phyloP scores from a whole-genome alignment of 352 stramenopile species.

The Globisporangium emineosum region DNA sequence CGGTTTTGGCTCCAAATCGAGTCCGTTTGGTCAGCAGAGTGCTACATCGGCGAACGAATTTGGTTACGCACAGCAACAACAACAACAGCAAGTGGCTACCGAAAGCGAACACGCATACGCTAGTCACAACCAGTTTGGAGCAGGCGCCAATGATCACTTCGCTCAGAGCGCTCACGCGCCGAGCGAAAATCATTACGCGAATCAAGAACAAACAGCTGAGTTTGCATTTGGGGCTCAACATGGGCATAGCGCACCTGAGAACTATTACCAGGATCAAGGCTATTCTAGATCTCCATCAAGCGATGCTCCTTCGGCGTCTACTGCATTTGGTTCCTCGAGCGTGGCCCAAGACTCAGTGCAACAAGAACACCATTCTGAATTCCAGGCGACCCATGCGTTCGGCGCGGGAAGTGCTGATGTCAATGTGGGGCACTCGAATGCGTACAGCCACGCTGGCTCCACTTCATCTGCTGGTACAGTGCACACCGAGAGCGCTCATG shows the following conservation, averaged over 20 bases:
- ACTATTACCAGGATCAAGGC: neutral
- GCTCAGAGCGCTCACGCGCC: neutral
- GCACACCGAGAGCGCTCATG: neutral
- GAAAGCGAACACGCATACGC: slow-evolving; percentile 2
- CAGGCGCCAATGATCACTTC: slow-evolving; percentile 1
- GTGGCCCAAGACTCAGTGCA: neutral
- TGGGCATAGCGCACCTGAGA: neutral
- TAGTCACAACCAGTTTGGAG: slow-evolving; percentile 5
- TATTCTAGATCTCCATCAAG: neutral
- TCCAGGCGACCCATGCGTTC: neutral
- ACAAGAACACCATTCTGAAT: neutral
- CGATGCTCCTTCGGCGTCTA: neutral
- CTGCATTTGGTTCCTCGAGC: neutral
- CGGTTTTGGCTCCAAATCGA: slow-evolving; percentile 10
- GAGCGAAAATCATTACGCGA: neutral
- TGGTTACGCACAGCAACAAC: neutral
- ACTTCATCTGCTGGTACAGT: neutral
- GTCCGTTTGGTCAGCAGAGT: slow-evolving; percentile 12
- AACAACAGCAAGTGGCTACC: neutral
- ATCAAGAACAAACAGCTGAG: neutral
- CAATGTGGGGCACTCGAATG: slow-evolving; percentile 6
- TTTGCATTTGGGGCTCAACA: neutral
- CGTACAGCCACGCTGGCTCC: slow-evolving; percentile 9
- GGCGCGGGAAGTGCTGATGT: neutral
- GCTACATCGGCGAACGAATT: slow-evolving; percentile 7